phyloP scores from a whole-genome alignment of 192 early-diverging fungal genomes.

The Backusella morwellensis region DNA sequence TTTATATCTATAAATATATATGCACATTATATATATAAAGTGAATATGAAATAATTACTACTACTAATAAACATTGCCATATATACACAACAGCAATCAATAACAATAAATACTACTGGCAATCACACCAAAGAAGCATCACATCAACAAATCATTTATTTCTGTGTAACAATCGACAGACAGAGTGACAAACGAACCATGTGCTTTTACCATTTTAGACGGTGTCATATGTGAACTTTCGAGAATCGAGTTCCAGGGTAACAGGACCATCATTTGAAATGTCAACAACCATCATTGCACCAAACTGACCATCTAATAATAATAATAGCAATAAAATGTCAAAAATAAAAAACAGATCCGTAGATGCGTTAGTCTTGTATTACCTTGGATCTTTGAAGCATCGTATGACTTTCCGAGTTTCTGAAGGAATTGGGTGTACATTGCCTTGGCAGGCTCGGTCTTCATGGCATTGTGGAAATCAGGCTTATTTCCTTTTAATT shows the following conservation, averaged over 20 bases:
- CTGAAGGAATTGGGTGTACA: slow-evolving; percentile 76
- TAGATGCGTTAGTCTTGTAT: not conserved
- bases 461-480: slow-evolving; percentile 94
- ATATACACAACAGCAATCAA: too few species aligned
- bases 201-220: not conserved
- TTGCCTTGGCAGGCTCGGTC: slow-evolving; percentile 54
- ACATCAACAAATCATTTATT: not conserved
- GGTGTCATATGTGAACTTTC: slow-evolving; percentile 47
- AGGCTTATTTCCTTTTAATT: slow-evolving; percentile 66
- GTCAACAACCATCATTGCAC: slow-evolving; percentile 94
- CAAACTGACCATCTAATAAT: slow-evolving; percentile 81
- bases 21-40: not conserved
- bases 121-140: not conserved
- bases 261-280: slow-evolving; percentile 83
- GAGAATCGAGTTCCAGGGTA: slow-evolving; percentile 55
- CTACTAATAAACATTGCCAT: too few species aligned
- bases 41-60: not conserved
- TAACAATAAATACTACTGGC: too few species aligned
- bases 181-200: not conserved
- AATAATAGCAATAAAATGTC: not conserved
- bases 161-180: not conserved
- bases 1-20: too few species aligned
- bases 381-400: slow-evolving; percentile 71
- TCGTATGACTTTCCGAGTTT: slow-evolving; percentile 64
- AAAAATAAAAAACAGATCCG: not conserved